Evolutionary conservation across 2,329 filamentous ascomycete species (phyloP), one percentile per base, ranked within the genome.

Genomic region (Moelleriella libera): DNA sequence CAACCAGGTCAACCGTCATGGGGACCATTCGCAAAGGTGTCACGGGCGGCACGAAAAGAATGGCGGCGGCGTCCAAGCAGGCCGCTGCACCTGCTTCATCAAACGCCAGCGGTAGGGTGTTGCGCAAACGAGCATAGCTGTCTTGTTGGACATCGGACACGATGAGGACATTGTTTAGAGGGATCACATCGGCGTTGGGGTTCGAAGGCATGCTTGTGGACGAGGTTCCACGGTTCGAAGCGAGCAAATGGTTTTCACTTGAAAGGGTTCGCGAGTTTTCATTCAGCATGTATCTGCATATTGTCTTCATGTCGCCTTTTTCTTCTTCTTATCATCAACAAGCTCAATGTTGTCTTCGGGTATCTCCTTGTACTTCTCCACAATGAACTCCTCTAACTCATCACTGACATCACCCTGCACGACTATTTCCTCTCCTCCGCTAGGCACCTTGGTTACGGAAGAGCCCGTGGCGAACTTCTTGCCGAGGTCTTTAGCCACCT

Each of bases 401-500:
- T 92, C 86, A 63, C 88, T 94, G 52, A 98, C 82, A 68, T 98
- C 92, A 34, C 92, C 92, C 68, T 98, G 92, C 21, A 98, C 88
- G 5, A 94, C 94, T 62, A 98, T 97, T 68, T 97, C 92, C 67
- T 98, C 92, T 14, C 85, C 85, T 28, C 87, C 88, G 48, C 80
- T 82, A 0, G 88, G 77, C 1, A 85, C 78, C 69, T 96, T 95
- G 7, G 90, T 97, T 43, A 98, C 92, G 43, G 83, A 89, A 12
- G 82, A 84, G 1, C 92, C 92, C 8, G 92, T 97, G 31, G 92
- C 92, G 61, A 98, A 97, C 69, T 96, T 97, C 78, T 97, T 98
- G 52, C 92, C 92, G 56, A 97, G 82, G 60, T 97, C 92, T 72
- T 97, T 97, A 49, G 89, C 83, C 6, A 94, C 74, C 68, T 71